Percentiles rank a stretch among this genome's conserved stretches.
These are phyloP conservation scores for Didymella sp. DNA, from an alignment of 2,329 filamentous ascomycete species.

Conservation along the genomic window DNA sequence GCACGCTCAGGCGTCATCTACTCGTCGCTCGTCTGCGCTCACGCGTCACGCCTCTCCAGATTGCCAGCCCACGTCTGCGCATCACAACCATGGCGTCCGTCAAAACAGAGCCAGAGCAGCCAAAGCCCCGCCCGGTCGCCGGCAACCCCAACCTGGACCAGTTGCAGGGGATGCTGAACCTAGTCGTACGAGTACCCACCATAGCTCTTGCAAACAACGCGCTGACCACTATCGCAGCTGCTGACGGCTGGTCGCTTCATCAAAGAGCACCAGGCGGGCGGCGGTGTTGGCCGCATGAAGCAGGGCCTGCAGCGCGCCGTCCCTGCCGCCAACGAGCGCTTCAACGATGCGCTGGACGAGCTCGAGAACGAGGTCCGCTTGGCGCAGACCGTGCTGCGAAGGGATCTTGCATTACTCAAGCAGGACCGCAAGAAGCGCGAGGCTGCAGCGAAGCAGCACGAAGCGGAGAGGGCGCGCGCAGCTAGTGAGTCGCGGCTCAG, in stretches of 20 bases:
- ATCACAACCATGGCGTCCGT: conserved; percentile 22
- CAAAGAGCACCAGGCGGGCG: conserved; percentile 48
- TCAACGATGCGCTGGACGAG: conserved; percentile 60
- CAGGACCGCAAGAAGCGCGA: conserved; percentile 47
- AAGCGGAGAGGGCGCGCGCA: conserved; percentile 42
- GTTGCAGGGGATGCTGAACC: conserved; percentile 57
- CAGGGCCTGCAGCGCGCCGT: conserved; percentile 49
- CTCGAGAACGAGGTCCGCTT: conserved; percentile 55
- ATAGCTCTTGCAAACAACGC: conserved; percentile 7
- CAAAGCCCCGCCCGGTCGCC: conserved; percentile 13
- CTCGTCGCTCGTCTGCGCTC: conserved; percentile 1
- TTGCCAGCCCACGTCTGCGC: not conserved
- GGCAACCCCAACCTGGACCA: conserved; percentile 49
- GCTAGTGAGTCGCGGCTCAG: conserved; percentile 38
- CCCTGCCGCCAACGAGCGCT: conserved; percentile 52
- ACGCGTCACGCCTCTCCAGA: not conserved
- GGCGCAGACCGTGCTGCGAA: conserved; percentile 45
- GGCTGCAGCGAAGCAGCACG: conserved; percentile 41
- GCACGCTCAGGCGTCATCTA: conserved; percentile 19
- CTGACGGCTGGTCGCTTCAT: conserved; percentile 55
- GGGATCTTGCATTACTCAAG: conserved; percentile 48
- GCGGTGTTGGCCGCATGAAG: conserved; percentile 40
- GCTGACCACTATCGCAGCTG: conserved; percentile 42
- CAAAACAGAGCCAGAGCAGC: conserved; percentile 22
- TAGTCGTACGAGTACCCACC: conserved; percentile 49